Evolutionary conservation across 768 basidiomycete species (phyloP).

Genomic region (Naganishia kalamii): DNA sequence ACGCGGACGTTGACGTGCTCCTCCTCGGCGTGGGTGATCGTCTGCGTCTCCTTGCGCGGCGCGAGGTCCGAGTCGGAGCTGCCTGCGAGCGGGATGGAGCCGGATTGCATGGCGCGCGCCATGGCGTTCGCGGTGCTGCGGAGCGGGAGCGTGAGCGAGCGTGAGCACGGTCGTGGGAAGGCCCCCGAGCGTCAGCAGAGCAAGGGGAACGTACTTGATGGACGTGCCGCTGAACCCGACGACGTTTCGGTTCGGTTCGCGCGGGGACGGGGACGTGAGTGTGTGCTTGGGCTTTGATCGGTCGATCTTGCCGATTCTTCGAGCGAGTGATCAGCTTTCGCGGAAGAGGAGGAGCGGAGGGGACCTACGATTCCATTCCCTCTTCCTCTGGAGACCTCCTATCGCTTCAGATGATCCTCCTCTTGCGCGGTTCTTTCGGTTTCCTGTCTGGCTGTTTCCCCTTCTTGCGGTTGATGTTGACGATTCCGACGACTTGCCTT

Average conservation of each 20-base stretch:
- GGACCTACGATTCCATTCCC: conserved; percentile 10
- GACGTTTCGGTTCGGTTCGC: not conserved
- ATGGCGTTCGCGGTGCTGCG: conserved; percentile 2
- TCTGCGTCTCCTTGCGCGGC: not conserved
- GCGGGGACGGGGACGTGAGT: not conserved
- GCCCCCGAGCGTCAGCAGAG: too few relatives aligned
- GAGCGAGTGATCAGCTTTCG: not conserved
- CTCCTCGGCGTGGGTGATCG: not conserved
- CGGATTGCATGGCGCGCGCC: not conserved
- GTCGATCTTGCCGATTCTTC: too few relatives aligned
- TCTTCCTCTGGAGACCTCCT: not conserved
- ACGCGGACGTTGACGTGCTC: conserved; percentile 4
- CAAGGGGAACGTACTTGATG: conserved; percentile 1
- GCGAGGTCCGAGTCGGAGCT: not conserved
- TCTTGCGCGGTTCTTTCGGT: too few relatives aligned
- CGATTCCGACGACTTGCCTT: too few relatives aligned
- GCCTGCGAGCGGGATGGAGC: not conserved
- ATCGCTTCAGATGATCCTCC: too few relatives aligned
- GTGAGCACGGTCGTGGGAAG: too few relatives aligned
- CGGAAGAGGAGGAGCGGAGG: not conserved
- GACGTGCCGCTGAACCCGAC: conserved; percentile 5
- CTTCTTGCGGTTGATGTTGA: too few relatives aligned
- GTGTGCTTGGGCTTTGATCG: not conserved
- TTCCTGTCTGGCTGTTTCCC: too few relatives aligned
- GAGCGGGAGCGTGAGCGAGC: not conserved